These are phyloP conservation scores for Ulvella scutata DNA, from an alignment of 139 green algal genomes.

Conservation along the genomic window DNA sequence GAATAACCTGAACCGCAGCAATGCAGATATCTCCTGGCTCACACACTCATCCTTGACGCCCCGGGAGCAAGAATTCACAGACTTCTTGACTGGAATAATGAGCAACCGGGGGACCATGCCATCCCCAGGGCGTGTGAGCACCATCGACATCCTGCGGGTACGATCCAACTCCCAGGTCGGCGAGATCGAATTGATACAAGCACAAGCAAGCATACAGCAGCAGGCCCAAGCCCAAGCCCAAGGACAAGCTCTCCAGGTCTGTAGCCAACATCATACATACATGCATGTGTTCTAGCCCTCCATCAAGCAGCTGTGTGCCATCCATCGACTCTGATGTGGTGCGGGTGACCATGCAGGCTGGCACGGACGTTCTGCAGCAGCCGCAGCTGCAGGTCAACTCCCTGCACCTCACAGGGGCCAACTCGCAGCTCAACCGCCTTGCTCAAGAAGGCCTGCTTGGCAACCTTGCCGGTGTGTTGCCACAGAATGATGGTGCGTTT, in stretches of 20 bases:
- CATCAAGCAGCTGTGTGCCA: too few relatives aligned
- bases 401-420: background rate
- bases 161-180: background rate
- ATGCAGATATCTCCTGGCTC: background rate
- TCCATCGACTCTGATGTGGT: too few relatives aligned
- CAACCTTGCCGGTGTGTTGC: background rate
- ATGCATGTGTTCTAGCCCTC: background rate
- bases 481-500: too few relatives aligned
- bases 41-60: background rate
- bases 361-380: too few relatives aligned
- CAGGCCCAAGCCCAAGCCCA: too few relatives aligned
- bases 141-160: slow-evolving; percentile 1
- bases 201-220: background rate
- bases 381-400: background rate
- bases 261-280: background rate
- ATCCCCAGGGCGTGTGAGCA: background rate
- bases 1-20: background rate
- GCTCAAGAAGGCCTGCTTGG: background rate
- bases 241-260: background rate
- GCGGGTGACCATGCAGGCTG: too few relatives aligned
- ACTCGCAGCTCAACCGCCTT: background rate
- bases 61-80: background rate
- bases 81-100: slow-evolving; percentile 1
- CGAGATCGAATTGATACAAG: background rate
- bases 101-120: slow-evolving; percentile 1